Conservation (phyloP, 805 yeast species). For the Naumovozyma dairenensis region DNA sequence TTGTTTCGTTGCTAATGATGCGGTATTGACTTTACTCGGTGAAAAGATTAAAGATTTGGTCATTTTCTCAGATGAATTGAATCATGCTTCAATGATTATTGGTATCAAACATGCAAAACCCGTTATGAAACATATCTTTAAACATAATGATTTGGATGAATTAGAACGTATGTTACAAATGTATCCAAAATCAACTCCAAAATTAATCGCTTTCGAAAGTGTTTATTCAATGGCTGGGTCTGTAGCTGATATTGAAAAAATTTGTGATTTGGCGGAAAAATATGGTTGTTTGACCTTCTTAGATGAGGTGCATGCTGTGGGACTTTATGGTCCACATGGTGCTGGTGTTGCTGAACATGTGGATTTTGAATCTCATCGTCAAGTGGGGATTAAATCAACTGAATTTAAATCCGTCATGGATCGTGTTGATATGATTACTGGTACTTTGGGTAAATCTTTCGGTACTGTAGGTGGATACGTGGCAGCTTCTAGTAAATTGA, state of each 20-base stretch:
- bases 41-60: constrained; percentile 84
- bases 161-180: constrained; percentile 67
- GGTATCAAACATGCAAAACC: constrained; percentile 88
- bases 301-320: constrained; percentile 98
- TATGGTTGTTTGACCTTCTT: constrained; percentile 94
- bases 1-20: constrained; percentile 95
- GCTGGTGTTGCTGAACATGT: constrained; percentile 98
- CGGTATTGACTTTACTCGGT: constrained; percentile 83
- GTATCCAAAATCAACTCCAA: constrained; percentile 83
- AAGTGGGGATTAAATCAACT: constrained; percentile 50
- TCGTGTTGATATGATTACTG: constrained; percentile 92
- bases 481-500: constrained; percentile 72
- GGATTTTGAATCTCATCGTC: constrained; percentile 75
- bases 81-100: constrained; percentile 96
- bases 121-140: constrained; percentile 82
- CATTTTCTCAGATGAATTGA: constrained; percentile 82
- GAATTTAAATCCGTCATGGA: constrained; percentile 46
- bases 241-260: constrained; percentile 82
- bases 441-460: constrained; percentile 93
- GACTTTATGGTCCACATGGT: constrained; percentile 98
- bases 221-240: constrained; percentile 99
- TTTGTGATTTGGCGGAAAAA: constrained; percentile 93
- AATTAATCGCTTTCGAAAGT: constrained; percentile 91
- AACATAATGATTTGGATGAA: constrained; percentile 80
- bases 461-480: constrained; percentile 98